These are phyloP conservation scores for Protoeuglena noctilucae DNA, from an alignment of 139 green algal species.

Conservation along the genomic window DNA sequence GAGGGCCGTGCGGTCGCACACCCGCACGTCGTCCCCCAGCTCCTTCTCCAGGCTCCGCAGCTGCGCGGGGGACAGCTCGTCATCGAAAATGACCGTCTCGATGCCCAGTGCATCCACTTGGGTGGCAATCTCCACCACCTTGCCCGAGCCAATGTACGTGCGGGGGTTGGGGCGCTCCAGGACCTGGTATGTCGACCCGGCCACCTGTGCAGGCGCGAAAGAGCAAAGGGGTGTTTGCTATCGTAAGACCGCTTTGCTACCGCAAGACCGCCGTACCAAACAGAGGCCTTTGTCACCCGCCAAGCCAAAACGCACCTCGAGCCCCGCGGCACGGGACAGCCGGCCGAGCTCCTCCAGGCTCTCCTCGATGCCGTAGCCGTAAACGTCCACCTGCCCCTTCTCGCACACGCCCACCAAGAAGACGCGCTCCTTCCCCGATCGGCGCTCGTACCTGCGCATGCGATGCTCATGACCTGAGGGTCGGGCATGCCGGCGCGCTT, in stretches of 20 bases:
- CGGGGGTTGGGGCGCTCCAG: constrained; percentile 52
- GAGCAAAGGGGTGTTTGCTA: neutral
- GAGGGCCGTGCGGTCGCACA: constrained; percentile 87
- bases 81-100: constrained; percentile 86
- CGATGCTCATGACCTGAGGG: neutral
- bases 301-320: constrained; percentile 31
- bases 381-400: neutral
- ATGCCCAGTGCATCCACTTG: constrained; percentile 23
- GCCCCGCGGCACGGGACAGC: constrained; percentile 74
- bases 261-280: neutral
- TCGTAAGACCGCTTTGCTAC: neutral
- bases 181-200: constrained; percentile 60
- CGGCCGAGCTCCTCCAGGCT: constrained; percentile 74
- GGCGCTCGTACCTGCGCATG: neutral
- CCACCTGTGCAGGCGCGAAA: constrained; percentile 33
- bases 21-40: constrained; percentile 30
- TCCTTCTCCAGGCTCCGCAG: constrained; percentile 64
- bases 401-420: neutral
- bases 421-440: neutral
- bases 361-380: constrained; percentile 48
- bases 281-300: neutral
- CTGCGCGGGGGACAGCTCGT: constrained; percentile 78
- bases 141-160: constrained; percentile 83
- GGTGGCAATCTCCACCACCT: constrained; percentile 47
- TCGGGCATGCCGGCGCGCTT: too few species aligned